Evolutionary conservation across 1,284 basidiomycete genomes (phyloP), one percentile per base, ranked within the genome.

Genomic region (Trametes versicolor): DNA sequence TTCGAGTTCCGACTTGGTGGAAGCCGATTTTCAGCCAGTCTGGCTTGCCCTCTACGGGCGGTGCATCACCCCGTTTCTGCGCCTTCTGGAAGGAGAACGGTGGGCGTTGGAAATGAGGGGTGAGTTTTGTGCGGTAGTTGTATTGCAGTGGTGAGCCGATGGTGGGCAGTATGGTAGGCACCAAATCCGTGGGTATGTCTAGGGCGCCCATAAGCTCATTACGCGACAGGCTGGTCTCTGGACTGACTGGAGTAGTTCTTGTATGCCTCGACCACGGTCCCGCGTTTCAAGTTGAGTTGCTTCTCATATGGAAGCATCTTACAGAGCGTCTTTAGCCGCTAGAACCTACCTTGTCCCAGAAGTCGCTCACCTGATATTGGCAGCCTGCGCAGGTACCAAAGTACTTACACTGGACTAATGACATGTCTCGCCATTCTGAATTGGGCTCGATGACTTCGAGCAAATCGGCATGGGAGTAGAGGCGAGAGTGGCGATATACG

Each of bases 91-190:
- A 78, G 62, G 78, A 76, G 73, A 87, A 91, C 0, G 89, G 87
- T 1, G 95, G 90, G 0, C 91, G 86, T 50, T 98, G 93, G 72
- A 99, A 99, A 77, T 99, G 97, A 0, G 97, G 97, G 0, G 97
- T 99, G 53, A 99, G 91, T 80, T 99, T 99, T 0, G 98, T 99
- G 25, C 97, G 89, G 77, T 99, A 99, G 51, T 85, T 87, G 78
- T 97, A 98, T 69, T 97, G 90, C 56, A 93, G 81, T 0, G 97
- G 98, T 0, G 94, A 96, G 7, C 88, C 87, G 19, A 97, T 90
- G 0, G 97, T 99, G 0, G 89, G 80, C 56, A 87, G 83, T 36
- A 96, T 88, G 0, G 75, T 62, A 12, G 97, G 96, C 1, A 98
- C 79, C 0, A 82, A 76, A 0, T 82, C 74, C 1, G 81, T 70